phyloP scores from a whole-genome alignment of 495 filamentous ascomycete genomes.

The Eremomyces bilateralis region DNA sequence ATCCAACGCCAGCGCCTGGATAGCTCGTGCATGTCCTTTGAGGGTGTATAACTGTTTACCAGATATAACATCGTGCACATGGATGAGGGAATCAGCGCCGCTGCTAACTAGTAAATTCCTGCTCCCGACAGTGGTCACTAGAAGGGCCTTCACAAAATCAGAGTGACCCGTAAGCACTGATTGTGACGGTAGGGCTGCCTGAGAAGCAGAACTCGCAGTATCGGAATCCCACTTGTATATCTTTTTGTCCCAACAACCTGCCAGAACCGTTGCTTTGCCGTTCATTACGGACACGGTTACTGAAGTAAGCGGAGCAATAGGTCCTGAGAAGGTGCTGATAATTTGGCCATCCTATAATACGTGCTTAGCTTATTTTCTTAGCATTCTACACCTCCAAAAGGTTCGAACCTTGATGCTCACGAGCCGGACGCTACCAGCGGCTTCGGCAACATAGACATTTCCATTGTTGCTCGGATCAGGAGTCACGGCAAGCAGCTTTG shows the following conservation, averaged over 20 bases:
- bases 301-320: conserved; percentile 56
- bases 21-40: conserved; percentile 55
- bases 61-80: conserved; percentile 54
- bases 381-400: not conserved
- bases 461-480: conserved; percentile 38
- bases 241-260: conserved; percentile 81
- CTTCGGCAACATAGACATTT: conserved; percentile 64
- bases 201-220: not conserved
- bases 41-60: conserved; percentile 46
- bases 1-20: conserved; percentile 58
- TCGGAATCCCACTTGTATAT: conserved; percentile 58
- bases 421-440: conserved; percentile 50
- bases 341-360: conserved; percentile 10
- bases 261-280: conserved; percentile 36
- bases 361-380: not conserved
- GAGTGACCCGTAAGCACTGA: conserved; percentile 50
- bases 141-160: conserved; percentile 74
- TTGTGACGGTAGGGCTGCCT: conserved; percentile 28
- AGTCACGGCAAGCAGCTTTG: conserved; percentile 67
- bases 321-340: conserved; percentile 40
- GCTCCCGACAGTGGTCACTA: conserved; percentile 20
- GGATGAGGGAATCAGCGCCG: conserved; percentile 65
- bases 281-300: conserved; percentile 38
- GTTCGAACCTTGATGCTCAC: conserved; percentile 18
- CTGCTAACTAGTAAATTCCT: conserved; percentile 60